Evolutionary conservation across 1,139 yeast species (phyloP).

Genomic region (Yamadazyma oceani): DNA sequence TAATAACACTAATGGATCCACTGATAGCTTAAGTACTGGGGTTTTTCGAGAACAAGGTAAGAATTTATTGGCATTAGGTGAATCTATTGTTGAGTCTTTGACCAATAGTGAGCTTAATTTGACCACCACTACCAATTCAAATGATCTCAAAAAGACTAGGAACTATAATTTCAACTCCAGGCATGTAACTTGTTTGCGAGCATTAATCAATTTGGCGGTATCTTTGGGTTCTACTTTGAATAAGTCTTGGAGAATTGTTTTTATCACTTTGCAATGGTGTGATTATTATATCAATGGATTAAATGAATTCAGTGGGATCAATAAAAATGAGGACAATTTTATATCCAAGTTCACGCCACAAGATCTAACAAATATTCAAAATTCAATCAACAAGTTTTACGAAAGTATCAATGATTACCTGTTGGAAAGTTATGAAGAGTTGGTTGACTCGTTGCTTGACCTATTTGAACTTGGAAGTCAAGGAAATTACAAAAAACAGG

Average conservation of each 20-base stretch:
- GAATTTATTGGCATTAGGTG: slow-evolving; percentile 54
- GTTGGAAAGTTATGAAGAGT: slow-evolving; percentile 43
- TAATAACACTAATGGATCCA: slow-evolving; percentile 2
- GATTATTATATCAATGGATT: slow-evolving; percentile 64
- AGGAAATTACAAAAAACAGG: slow-evolving; percentile 1
- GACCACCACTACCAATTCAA: slow-evolving; percentile 3
- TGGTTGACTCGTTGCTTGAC: slow-evolving; percentile 45
- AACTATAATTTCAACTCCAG: slow-evolving; percentile 52
- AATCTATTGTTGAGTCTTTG: slow-evolving; percentile 58
- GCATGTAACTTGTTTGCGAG: slow-evolving; percentile 75
- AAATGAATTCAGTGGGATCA: slow-evolving; percentile 37
- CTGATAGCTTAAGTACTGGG: slow-evolving; percentile 6
- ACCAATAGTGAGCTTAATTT: slow-evolving; percentile 8
- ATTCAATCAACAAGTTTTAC: slow-evolving; percentile 55
- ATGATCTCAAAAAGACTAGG: not conserved
- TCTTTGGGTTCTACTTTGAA: slow-evolving; percentile 75
- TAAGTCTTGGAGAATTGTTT: slow-evolving; percentile 65
- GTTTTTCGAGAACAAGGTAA: slow-evolving; percentile 28
- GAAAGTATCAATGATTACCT: slow-evolving; percentile 63
- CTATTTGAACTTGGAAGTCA: slow-evolving; percentile 21
- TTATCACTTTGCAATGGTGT: slow-evolving; percentile 77
- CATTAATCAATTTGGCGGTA: slow-evolving; percentile 70
- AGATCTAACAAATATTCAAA: slow-evolving; percentile 56
- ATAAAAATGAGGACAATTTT: slow-evolving; percentile 21
- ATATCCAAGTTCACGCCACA: slow-evolving; percentile 29